These are phyloP conservation scores for Aaosphaeria pasadenensis DNA, from an alignment of 2,329 filamentous ascomycete species.

Conservation along the genomic window DNA sequence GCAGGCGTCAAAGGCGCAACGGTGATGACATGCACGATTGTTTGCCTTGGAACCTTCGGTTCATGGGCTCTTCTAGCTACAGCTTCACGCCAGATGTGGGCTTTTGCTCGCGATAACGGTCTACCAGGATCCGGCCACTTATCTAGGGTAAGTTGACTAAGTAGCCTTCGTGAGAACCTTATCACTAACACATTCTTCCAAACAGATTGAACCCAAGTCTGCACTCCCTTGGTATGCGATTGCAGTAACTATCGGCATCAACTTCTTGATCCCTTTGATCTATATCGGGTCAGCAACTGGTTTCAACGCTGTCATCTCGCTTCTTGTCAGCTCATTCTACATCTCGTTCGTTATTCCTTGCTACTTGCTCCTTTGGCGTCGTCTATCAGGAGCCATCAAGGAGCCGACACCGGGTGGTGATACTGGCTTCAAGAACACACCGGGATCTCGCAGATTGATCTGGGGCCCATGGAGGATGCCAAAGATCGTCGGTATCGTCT, in stretches of 20 bases:
- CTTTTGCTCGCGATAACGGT: slow-evolving; percentile 34
- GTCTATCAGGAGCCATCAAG: not conserved
- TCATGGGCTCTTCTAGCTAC: slow-evolving; percentile 13
- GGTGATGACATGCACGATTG: slow-evolving; percentile 30
- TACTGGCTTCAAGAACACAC: not conserved
- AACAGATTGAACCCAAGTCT: not conserved
- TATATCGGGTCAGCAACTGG: slow-evolving; percentile 42
- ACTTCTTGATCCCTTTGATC: slow-evolving; percentile 44
- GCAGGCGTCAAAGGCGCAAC: slow-evolving; percentile 13
- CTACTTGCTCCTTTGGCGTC: not conserved
- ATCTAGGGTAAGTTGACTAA: not conserved
- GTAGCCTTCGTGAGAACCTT: not conserved
- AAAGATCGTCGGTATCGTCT: not conserved
- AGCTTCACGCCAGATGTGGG: slow-evolving; percentile 25
- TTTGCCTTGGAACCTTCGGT: not conserved
- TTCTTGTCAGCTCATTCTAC: slow-evolving; percentile 1
- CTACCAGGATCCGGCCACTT: slow-evolving; percentile 12
- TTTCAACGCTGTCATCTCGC: slow-evolving; percentile 26
- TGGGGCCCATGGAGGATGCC: slow-evolving; percentile 1
- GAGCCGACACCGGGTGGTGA: not conserved
- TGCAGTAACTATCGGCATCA: slow-evolving; percentile 21
- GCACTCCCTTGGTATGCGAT: slow-evolving; percentile 24
- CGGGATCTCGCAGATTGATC: not conserved
- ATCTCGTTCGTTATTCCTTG: not conserved
- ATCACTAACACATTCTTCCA: not conserved